A percentile compares a stretch with the other conserved stretches of the same genome.
These are phyloP conservation scores for Saururus chinensis DNA, from an alignment of 164 flowering plant genomes.

Conservation along the genomic window DNA sequence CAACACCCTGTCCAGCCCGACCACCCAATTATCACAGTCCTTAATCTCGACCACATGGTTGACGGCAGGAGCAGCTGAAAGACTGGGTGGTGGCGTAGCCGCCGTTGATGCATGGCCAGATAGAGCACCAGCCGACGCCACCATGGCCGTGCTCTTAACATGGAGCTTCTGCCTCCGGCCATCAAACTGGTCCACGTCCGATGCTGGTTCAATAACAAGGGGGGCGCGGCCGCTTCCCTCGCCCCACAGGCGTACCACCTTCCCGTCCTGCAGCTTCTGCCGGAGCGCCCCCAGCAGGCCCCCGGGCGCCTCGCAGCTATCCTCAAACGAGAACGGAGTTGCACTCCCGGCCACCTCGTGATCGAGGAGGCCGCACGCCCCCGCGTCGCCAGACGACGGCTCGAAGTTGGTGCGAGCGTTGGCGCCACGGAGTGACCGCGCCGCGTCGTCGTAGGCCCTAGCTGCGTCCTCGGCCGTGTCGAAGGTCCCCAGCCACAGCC, in stretches of 20 bases:
- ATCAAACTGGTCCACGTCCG: not conserved
- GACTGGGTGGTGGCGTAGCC: no score
- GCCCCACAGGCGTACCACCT: constrained; percentile 6
- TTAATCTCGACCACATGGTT: no score
- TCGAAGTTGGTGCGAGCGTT: constrained; percentile 22
- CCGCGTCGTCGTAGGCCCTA: constrained; percentile 17
- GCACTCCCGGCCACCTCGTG: not conserved
- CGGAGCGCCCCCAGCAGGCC: constrained; percentile 14
- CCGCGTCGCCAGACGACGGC: not conserved
- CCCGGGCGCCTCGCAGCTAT: constrained; percentile 5
- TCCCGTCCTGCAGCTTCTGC: constrained; percentile 16
- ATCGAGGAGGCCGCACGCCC: not conserved
- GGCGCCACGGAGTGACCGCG: constrained; percentile 14
- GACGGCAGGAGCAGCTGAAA: no score
- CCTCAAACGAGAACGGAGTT: constrained; percentile 14
- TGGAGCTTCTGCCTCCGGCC: not conserved
- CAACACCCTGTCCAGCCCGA: no score
- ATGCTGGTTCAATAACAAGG: not conserved
- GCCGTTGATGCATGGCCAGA: no score
- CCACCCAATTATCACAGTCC: no score
- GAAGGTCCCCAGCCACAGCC: constrained; percentile 21
- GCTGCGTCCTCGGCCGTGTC: constrained; percentile 17
- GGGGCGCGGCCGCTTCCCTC: not conserved
- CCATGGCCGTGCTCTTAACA: not conserved
- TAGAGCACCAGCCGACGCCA: no score